phyloP scores from a whole-genome alignment of 2,329 filamentous ascomycete species.

The Claviceps quebecensis region DNA sequence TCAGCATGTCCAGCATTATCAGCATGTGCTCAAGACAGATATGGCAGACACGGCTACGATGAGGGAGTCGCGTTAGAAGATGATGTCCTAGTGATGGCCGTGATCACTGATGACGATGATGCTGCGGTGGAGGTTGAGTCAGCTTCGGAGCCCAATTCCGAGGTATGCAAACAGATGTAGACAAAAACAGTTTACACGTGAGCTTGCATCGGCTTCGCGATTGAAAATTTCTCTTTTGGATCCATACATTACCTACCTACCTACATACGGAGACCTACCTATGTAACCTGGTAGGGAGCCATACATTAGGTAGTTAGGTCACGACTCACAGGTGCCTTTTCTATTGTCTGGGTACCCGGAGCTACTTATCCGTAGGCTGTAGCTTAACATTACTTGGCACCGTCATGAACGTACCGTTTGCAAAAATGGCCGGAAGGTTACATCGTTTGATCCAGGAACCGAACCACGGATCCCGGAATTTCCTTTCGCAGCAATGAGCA shows the following conservation, averaged over 20 bases:
- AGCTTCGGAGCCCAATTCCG: not conserved
- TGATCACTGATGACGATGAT: not conserved
- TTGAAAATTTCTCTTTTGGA: too few species aligned
- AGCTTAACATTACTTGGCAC: not conserved
- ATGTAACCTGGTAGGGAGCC: too few species aligned
- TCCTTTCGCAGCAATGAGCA: not conserved
- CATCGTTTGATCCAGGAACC: not conserved
- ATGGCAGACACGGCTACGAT: not conserved
- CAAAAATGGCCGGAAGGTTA: too few species aligned
- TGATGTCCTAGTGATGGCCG: not conserved
- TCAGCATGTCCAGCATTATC: not conserved
- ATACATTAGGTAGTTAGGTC: too few species aligned
- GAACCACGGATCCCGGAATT: not conserved
- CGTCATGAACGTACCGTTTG: not conserved
- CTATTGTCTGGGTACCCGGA: not conserved
- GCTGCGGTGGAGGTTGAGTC: not conserved
- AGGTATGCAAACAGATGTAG: not conserved
- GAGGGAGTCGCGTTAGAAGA: not conserved
- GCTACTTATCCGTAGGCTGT: not conserved
- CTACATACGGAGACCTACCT: too few species aligned
- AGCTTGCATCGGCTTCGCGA: not conserved
- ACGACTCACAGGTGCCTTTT: too few species aligned
- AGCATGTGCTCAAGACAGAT: not conserved
- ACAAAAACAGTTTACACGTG: not conserved
- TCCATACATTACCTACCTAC: too few species aligned